Base-by-base conservation (phyloP, 208 protist genomes). In the Trypanosoma platydactyli region DNA sequence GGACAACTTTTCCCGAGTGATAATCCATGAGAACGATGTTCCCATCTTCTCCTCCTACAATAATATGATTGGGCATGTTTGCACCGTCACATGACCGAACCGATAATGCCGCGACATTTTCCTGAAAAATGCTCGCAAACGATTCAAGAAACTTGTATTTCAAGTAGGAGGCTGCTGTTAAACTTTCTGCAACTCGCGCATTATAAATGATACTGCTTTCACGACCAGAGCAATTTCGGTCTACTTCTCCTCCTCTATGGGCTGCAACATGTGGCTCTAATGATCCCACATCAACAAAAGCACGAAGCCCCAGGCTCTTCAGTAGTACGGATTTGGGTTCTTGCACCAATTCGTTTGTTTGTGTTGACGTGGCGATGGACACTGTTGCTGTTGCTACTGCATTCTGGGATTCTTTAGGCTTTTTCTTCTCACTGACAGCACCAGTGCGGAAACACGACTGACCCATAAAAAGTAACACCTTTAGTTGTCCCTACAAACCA, bases 11-110 rank as follows among this genome's bases (percentile, higher is more conserved):
- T 35, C 84, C 84, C 11, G 82, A 86, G 42, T 86, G 80, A 63
- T 88, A 89, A 67, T 86, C 81, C 45, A 86, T 45, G 49, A 89
- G 58, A 27, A 76, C 77, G 30, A 91, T 53, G 44, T 70, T 81
- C 35, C 81, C 74, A 76, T 91, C 81, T 54, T 91, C 82, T 12
- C 80, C 78, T 20, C 53, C 83, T 1, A 72, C 72, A 62, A 94
- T 67, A 6, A 89, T 53, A 49, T 87, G 78, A 25, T 63, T 69
- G 48, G 82, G 71, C 24, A 68, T 66, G 49, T 82, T 72, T 49
- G 70, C 72, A 12, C 54, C 54, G 24, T 79, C 64, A 73, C 86
- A 92, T 27, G 86, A 84, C 33, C 65, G 78, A 57, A 92, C 66
- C 7, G 79, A 77, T 27, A 83, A 77, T 45, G 76, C 73, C 5